Conservation (phyloP, 768 basidiomycete genomes). For the Russula foetens region DNA sequence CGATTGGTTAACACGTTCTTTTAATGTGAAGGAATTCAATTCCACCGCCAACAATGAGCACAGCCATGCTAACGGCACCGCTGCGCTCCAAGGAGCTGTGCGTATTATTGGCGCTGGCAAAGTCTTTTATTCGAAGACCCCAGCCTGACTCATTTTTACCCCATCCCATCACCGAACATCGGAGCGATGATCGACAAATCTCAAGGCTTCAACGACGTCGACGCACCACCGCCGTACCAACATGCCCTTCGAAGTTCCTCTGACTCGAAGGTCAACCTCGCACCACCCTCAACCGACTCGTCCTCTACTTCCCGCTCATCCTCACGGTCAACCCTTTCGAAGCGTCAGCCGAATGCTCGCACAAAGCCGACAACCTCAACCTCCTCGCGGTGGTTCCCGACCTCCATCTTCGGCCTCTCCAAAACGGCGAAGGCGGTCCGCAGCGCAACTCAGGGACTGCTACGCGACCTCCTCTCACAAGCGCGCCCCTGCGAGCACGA, state of each 20-base stretch:
- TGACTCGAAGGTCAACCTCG: neutral
- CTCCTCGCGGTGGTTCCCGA: constrained; percentile 12
- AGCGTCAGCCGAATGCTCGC: neutral
- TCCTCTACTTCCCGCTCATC: neutral
- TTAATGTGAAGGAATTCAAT: neutral
- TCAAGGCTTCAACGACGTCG: constrained; percentile 4
- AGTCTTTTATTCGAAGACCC: neutral
- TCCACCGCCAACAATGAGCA: neutral
- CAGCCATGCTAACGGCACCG: neutral
- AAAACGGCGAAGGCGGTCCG: constrained; percentile 20
- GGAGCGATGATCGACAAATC: constrained; percentile 16
- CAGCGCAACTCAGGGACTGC: constrained; percentile 10
- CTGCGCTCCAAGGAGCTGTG: neutral
- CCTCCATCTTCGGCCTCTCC: constrained; percentile 18
- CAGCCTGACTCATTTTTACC: neutral
- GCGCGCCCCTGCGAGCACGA: constrained; percentile 26
- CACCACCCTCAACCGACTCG: neutral
- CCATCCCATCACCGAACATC: neutral
- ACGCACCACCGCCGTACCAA: constrained; percentile 16
- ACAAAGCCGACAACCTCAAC: neutral
- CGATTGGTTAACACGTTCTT: neutral
- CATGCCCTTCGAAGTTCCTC: neutral
- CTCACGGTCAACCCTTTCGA: neutral
- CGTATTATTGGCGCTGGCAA: neutral
- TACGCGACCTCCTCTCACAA: constrained; percentile 32